Evolutionary conservation across 805 yeast genomes (phyloP).

Genomic region (Zygoascus ofunaensis): DNA sequence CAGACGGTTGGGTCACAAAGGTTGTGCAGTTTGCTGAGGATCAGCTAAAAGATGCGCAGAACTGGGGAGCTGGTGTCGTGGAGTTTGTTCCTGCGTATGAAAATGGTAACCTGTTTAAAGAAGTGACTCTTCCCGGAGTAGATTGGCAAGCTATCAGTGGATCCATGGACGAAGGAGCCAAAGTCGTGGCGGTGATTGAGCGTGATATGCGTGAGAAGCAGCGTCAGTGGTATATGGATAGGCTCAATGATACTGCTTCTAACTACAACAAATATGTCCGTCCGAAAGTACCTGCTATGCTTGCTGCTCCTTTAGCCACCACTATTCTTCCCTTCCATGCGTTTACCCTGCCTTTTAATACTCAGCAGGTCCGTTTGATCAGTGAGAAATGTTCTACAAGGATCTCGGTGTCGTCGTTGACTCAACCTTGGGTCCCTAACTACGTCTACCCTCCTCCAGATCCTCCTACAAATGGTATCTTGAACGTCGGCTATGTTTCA

Average conservation of each 20-base stretch:
- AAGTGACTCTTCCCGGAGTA: neutral
- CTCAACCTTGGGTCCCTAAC: conserved; percentile 23
- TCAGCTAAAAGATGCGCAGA: conserved; percentile 19
- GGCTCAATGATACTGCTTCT: conserved; percentile 4
- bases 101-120: conserved; percentile 8
- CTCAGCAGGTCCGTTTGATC: conserved; percentile 20
- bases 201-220: conserved; percentile 17
- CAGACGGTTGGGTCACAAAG: conserved; percentile 23
- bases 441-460: conserved; percentile 26
- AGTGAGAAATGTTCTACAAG: conserved; percentile 22
- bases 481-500: conserved; percentile 27
- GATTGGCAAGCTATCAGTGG: conserved; percentile 5
- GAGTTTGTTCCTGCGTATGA: conserved; percentile 4
- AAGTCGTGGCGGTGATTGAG: conserved; percentile 21
- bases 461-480: conserved; percentile 18
- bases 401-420: conserved; percentile 18
- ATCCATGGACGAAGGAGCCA: conserved; percentile 21
- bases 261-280: conserved; percentile 10
- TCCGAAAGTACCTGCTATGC: conserved; percentile 20
- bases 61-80: conserved; percentile 25
- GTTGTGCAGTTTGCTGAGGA: conserved; percentile 16
- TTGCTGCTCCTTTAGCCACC: conserved; percentile 24
- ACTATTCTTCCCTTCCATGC: conserved; percentile 28
- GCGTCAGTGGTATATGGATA: conserved; percentile 22
- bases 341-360: conserved; percentile 24